Percentiles rank a stretch among this genome's conserved stretches.
Evolutionary conservation across 2,329 filamentous ascomycete genomes (phyloP).

Genomic region (Colletotrichum liaoningense): DNA sequence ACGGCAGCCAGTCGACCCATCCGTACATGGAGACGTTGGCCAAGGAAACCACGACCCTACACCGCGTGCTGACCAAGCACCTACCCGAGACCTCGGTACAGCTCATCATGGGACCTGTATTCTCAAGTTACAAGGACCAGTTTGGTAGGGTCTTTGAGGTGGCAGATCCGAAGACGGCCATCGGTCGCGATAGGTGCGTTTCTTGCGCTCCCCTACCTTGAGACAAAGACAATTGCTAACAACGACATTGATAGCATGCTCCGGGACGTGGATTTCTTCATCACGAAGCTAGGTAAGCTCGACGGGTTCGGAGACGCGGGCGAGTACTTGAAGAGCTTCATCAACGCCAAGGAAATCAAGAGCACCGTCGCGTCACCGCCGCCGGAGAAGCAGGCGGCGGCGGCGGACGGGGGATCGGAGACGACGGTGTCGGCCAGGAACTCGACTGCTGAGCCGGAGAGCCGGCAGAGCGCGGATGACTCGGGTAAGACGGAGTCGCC

Average conservation of each 20-base stretch:
- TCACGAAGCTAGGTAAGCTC: constrained; percentile 77
- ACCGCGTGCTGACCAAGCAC: constrained; percentile 86
- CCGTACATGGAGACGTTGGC: constrained; percentile 87
- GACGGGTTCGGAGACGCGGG: constrained; percentile 83
- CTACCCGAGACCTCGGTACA: constrained; percentile 80
- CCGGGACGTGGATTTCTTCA: constrained; percentile 80
- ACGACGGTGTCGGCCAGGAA: constrained; percentile 16
- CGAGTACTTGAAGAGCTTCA: constrained; percentile 73
- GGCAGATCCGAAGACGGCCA: constrained; percentile 72
- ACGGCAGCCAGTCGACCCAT: constrained; percentile 59
- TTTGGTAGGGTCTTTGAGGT: constrained; percentile 78
- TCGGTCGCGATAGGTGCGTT: constrained; percentile 78
- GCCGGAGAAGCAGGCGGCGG: constrained; percentile 17
- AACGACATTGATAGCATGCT: constrained; percentile 70
- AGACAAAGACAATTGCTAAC: constrained; percentile 4
- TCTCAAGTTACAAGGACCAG: constrained; percentile 83
- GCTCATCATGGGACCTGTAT: constrained; percentile 89
- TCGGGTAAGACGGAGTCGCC: constrained; percentile 31
- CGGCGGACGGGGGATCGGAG: constrained; percentile 26
- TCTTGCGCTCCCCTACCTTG: background rate
- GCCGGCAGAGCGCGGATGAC: constrained; percentile 24
- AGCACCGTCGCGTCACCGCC: constrained; percentile 37
- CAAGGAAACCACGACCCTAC: constrained; percentile 86
- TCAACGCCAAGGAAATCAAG: constrained; percentile 67
- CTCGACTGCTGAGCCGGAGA: constrained; percentile 21